Conservation (phyloP, 192 early-diverging fungal genomes). For the Dimargaris verticillata region DNA sequence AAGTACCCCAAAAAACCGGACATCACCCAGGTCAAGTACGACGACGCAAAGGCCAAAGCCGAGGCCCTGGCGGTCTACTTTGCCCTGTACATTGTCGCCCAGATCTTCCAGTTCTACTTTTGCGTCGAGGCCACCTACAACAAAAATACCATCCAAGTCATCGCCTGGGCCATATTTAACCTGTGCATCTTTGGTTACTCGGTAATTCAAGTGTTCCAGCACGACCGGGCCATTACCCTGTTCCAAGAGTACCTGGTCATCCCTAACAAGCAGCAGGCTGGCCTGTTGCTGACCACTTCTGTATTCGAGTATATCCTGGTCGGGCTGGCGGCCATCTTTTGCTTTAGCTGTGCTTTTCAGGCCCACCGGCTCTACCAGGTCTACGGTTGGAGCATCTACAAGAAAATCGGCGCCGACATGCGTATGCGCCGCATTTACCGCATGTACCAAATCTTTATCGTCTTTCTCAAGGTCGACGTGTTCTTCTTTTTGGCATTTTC, state of each 20-base stretch:
- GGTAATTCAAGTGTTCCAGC: neutral
- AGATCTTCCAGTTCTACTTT: conserved; percentile 23
- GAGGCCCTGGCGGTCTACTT: conserved; percentile 18
- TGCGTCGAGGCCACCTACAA: conserved; percentile 21
- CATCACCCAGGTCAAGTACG: neutral
- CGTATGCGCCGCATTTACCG: conserved; percentile 29
- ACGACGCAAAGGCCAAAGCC: neutral
- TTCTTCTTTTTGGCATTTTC: conserved; percentile 24
- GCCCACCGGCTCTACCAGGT: conserved; percentile 35
- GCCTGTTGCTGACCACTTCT: too few species aligned
- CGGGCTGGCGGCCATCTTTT: conserved; percentile 32
- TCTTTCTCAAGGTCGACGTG: conserved; percentile 16
- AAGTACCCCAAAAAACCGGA: neutral
- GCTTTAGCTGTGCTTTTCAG: conserved; percentile 26
- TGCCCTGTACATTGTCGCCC: conserved; percentile 24
- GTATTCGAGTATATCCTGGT: conserved; percentile 25
- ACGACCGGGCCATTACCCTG: neutral
- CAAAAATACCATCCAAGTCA: conserved; percentile 25
- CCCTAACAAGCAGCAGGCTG: too few species aligned
- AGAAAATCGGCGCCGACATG: conserved; percentile 25
- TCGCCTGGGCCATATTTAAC: conserved; percentile 24
- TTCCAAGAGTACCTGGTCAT: neutral
- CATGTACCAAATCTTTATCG: conserved; percentile 19
- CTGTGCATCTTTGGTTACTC: conserved; percentile 11
- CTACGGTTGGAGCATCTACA: conserved; percentile 30